Conservation (phyloP, 352 stramenopile species). For the Phytophthora vignae region DNA sequence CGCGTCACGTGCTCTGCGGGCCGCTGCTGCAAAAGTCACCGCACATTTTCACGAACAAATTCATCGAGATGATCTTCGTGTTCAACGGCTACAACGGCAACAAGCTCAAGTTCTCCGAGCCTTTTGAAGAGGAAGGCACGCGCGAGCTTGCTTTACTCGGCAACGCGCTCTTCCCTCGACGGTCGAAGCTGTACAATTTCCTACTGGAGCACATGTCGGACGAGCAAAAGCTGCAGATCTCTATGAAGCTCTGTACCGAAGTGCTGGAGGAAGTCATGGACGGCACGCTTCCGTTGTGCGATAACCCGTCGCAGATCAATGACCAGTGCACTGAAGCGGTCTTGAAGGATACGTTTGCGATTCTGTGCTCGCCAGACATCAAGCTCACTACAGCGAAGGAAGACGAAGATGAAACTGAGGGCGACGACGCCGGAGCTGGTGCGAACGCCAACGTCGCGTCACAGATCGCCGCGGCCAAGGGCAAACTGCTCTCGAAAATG, state of each 20-base stretch:
- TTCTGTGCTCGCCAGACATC: slow-evolving; percentile 89
- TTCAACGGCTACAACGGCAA: slow-evolving; percentile 89
- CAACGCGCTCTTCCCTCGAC: slow-evolving; percentile 64
- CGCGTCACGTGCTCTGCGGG: slow-evolving; percentile 92
- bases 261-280: slow-evolving; percentile 93
- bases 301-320: slow-evolving; percentile 79
- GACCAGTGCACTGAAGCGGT: slow-evolving; percentile 91
- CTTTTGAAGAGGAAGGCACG: slow-evolving; percentile 72
- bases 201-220: slow-evolving; percentile 95
- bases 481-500: slow-evolving; percentile 95
- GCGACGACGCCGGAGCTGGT: slow-evolving; percentile 61
- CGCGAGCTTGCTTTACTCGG: slow-evolving; percentile 71
- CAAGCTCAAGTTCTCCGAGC: slow-evolving; percentile 69
- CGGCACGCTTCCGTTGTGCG: slow-evolving; percentile 72
- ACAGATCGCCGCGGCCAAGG: slow-evolving; percentile 91
- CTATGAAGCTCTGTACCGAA: slow-evolving; percentile 94
- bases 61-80: slow-evolving; percentile 97
- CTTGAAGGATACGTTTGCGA: slow-evolving; percentile 88
- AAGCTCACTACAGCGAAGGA: slow-evolving; percentile 75
- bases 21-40: slow-evolving; percentile 93
- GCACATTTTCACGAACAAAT: slow-evolving; percentile 96
- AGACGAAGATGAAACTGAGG: slow-evolving; percentile 61
- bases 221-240: slow-evolving; percentile 97
- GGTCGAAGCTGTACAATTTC: slow-evolving; percentile 94
- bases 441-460: slow-evolving; percentile 59